Percentiles rank a stretch among this genome's conserved stretches.
Conservation (phyloP, 345 rosid species). For the Eutrema japonicum region DNA sequence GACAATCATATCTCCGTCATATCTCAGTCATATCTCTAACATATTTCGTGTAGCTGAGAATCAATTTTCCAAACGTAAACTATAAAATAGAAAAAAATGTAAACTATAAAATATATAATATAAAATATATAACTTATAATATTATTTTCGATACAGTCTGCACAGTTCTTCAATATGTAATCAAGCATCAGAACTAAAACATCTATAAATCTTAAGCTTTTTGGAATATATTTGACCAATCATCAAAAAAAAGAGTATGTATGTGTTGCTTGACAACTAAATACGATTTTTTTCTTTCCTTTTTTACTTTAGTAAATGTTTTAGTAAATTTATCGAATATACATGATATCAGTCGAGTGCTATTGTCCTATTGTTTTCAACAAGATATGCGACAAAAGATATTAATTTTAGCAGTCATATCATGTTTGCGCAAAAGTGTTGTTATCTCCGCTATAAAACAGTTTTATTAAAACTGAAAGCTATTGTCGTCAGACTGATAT, state of each 20-base stretch:
- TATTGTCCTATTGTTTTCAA: slow-evolving; percentile 7
- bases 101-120: too few species aligned
- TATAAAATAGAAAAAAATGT: too few species aligned
- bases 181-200: background rate
- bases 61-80: too few species aligned
- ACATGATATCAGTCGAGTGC: too few species aligned
- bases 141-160: background rate
- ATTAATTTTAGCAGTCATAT: background rate
- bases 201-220: background rate
- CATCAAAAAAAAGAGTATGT: background rate
- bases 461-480: background rate
- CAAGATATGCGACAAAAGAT: background rate
- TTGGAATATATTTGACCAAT: background rate
- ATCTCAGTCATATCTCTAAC: too few species aligned
- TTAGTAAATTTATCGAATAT: too few species aligned
- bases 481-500: background rate
- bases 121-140: too few species aligned
- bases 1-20: too few species aligned
- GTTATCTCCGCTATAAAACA: background rate
- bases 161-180: background rate
- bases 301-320: background rate
- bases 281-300: background rate
- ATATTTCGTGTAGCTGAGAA: too few species aligned
- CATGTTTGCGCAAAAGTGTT: background rate
- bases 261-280: background rate